Conservation (phyloP, 495 filamentous ascomycete species). For the Parathielavia hyrcaniae region DNA sequence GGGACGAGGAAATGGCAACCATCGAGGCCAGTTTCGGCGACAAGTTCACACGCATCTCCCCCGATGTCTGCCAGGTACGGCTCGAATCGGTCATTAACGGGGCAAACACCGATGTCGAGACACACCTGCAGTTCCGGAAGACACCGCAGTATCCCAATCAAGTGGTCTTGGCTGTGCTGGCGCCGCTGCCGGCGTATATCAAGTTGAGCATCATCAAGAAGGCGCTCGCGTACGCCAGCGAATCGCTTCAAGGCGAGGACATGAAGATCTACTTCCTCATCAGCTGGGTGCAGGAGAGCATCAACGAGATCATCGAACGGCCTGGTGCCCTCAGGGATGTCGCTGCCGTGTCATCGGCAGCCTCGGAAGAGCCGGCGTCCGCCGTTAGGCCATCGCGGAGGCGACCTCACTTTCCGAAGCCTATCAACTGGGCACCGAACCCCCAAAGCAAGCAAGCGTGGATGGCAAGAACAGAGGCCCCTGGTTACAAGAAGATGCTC, state of each 20-base stretch:
- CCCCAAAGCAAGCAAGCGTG: constrained; percentile 41
- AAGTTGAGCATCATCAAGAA: constrained; percentile 81
- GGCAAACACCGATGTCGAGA: constrained; percentile 37
- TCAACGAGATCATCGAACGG: constrained; percentile 67
- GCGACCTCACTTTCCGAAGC: constrained; percentile 47
- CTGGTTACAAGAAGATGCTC: constrained; percentile 65
- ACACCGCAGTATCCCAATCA: constrained; percentile 64
- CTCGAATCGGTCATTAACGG: constrained; percentile 44
- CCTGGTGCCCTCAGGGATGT: constrained; percentile 81
- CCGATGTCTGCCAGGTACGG: constrained; percentile 58
- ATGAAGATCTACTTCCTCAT: constrained; percentile 81
- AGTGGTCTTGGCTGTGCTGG: constrained; percentile 64
- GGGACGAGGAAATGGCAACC: constrained; percentile 77
- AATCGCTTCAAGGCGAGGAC: constrained; percentile 66
- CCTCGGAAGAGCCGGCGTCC: constrained; percentile 41
- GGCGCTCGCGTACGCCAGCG: constrained; percentile 59
- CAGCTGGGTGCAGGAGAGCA: constrained; percentile 80
- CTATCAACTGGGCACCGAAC: constrained; percentile 43
- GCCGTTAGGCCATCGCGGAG: constrained; percentile 28
- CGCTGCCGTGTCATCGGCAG: constrained; percentile 57
- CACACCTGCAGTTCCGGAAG: constrained; percentile 46
- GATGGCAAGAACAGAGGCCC: constrained; percentile 41
- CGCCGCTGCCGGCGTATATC: constrained; percentile 82
- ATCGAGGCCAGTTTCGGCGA: constrained; percentile 75
- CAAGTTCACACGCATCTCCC: constrained; percentile 50